Evolutionary conservation across 1,284 basidiomycete genomes (phyloP), one percentile per base, ranked within the genome.

Genomic region (Trametes hirsuta): DNA sequence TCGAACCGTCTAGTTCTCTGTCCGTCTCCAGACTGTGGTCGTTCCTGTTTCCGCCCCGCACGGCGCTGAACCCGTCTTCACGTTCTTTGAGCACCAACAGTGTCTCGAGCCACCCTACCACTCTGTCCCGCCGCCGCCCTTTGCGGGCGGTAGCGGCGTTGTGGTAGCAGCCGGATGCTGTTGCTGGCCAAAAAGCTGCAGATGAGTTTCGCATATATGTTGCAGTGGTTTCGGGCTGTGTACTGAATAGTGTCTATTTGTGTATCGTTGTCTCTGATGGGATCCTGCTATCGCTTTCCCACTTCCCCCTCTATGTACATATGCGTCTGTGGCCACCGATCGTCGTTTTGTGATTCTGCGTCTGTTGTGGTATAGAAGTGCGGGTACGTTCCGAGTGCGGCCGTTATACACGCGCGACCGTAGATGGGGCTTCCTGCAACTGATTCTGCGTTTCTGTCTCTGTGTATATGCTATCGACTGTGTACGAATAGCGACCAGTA

Each of bases 121-220:
- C 48, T 48, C 54, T 51, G 40, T 49, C 40, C 36, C 41, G 45
- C 25, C 41, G 36, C 49, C 14, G 36, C 30, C 10, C 6, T 4
- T 11, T 42, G 46, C 36, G 48, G 18, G 15, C 36, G 45, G n/a
- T 35, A 6, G 22, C 47, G 45, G 44, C 45, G 15, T 37, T 50
- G 37, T 37, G 47, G 56, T 39, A 53, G 49, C 8, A 55, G 45
- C 35, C 48, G 62, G 62, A 57, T 34, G 60, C 59, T 63, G 54
- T 66, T 66, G 59, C 47, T 66, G 65, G 62, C 65, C 60, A 64
- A 61, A 66, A 53, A 64, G 62, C 62, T 66, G 61, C 62, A 64
- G 65, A 66, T 36, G 56, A 55, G 63, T 59, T 64, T 61, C 53
- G 62, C 54, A 34, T 36, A 44, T 41, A 48, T 41, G 44, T 25